phyloP scores from a whole-genome alignment of 2,329 filamentous ascomycete species.

The Helicocarpus griseus region DNA sequence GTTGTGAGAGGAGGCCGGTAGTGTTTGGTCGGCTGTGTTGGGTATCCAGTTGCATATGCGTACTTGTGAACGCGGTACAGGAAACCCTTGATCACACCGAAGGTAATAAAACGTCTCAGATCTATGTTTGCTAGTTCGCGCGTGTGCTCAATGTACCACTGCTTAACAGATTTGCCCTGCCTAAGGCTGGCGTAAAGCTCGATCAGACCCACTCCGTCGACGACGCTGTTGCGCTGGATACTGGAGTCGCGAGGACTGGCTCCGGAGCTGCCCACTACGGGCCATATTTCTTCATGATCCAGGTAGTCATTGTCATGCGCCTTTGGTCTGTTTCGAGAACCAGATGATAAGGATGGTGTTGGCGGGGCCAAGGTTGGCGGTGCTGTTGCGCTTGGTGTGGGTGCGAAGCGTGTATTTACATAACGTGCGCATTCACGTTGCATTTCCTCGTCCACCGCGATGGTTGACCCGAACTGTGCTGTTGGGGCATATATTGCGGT shows the following conservation, averaged over 20 bases:
- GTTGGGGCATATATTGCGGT: conserved; percentile 81
- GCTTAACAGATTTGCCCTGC: conserved; percentile 72
- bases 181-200: conserved; percentile 78
- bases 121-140: conserved; percentile 68
- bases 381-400: conserved; percentile 19
- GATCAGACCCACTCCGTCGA: conserved; percentile 49
- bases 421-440: conserved; percentile 84
- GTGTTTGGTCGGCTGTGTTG: conserved; percentile 14
- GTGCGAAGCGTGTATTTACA: conserved; percentile 50
- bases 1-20: background rate
- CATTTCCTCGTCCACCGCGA: conserved; percentile 66
- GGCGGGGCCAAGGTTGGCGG: conserved; percentile 11
- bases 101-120: conserved; percentile 83
- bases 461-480: conserved; percentile 61
- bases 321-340: background rate
- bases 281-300: conserved; percentile 35
- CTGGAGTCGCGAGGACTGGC: conserved; percentile 12
- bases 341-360: conserved; percentile 3
- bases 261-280: conserved; percentile 26
- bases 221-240: conserved; percentile 15
- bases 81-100: conserved; percentile 90
- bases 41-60: conserved; percentile 46
- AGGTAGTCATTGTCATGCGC: conserved; percentile 12
- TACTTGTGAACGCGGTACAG: conserved; percentile 91
- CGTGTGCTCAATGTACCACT: conserved; percentile 73